These are phyloP conservation scores for Glomus cerebriforme DNA, from an alignment of 192 early-diverging fungal genomes.

Conservation along the genomic window DNA sequence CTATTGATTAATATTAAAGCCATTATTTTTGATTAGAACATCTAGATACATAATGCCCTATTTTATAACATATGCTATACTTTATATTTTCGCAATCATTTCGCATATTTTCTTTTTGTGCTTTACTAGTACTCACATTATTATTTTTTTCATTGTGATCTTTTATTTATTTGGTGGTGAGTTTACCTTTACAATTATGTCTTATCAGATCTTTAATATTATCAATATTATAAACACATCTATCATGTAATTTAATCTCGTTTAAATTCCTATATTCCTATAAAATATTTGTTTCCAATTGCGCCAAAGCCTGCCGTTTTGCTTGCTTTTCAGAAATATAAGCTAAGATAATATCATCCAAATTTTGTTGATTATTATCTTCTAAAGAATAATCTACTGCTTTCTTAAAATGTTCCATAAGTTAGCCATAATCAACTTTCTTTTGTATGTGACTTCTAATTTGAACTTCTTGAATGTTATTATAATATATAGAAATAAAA, in stretches of 20 bases:
- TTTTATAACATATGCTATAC: too few relatives aligned
- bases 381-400: neutral
- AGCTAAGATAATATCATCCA: conserved; percentile 2
- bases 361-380: neutral
- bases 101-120: neutral
- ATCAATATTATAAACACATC: neutral
- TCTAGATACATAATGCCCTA: too few relatives aligned
- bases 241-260: neutral
- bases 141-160: neutral
- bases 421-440: neutral
- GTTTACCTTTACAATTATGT: neutral
- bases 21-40: too few relatives aligned
- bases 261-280: neutral
- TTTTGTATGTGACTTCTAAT: neutral
- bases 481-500: neutral
- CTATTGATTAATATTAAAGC: too few relatives aligned
- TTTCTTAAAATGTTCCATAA: neutral
- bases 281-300: too few relatives aligned
- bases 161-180: neutral
- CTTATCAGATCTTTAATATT: neutral
- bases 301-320: neutral
- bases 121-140: neutral
- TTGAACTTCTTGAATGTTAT: conserved; percentile 13
- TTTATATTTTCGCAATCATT: too few relatives aligned
- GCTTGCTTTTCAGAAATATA: neutral